Evolutionary conservation across 768 basidiomycete genomes (phyloP), one percentile per base, ranked within the genome.

Genomic region (Amanita polypyramis): DNA sequence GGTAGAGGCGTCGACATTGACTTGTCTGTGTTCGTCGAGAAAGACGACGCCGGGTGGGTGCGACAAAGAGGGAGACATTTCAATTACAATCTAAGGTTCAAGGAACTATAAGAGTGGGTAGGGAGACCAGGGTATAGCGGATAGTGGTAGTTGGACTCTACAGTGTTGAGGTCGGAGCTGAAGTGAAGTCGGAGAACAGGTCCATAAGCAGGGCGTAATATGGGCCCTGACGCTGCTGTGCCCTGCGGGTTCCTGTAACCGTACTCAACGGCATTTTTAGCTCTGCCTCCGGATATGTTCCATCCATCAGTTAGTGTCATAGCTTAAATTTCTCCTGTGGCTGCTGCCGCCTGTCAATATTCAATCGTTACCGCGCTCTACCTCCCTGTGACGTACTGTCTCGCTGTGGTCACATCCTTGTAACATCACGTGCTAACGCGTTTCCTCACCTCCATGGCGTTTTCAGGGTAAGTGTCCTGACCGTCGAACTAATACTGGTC

Each of bases 1-100:
- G 7, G 79, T 76, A 19, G 80, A 74, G 7, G 90, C 80, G 46
- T 94, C 90, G 44, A 72, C 70, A 55, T 86, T 69, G 47, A 75
- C 73, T 4, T 72, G 58, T 21, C 65, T 63, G 15, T 66, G 60
- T 15, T 67, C 66, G 54, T 85, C 85, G 54, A 82, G 59, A 56
- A 87, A 86, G 51, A 68, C 70, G 43, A 83, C 75, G 47, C 74
- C 73, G 5, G 82, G 52, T 0, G 85, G 85, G 56, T 85, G 84
- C 52, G 64, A 70, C 44, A 85, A 62, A 25, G 74, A 58, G 43
- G 85, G 85, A 3, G 83, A 75, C 86, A 89, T 50, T 11, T 38
- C 9, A 37, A 15, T 3, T 47, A 44, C 8, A 23, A 23, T 29
- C n/a, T 15, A 39, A 15, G 21, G n/a, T 12, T 9, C 15, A 35